Conservation (phyloP, 495 filamentous ascomycete genomes). For the Annulohypoxylon nitens region DNA sequence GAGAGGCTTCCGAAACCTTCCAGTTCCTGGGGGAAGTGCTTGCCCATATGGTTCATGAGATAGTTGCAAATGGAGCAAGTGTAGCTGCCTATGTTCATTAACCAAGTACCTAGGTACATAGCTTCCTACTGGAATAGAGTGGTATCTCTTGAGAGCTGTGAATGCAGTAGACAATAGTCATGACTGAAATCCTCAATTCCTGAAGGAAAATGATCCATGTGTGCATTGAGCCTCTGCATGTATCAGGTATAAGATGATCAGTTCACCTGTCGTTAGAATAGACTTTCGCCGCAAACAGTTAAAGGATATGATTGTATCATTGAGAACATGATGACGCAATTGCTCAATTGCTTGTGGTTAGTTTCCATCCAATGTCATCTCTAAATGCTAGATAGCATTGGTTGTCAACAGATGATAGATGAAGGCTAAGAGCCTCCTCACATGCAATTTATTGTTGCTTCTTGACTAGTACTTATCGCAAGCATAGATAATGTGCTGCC, state of each 20-base stretch:
- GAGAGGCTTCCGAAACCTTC: conserved; percentile 13
- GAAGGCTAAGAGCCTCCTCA: too few species aligned
- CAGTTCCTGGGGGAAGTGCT: neutral
- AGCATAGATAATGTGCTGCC: too few species aligned
- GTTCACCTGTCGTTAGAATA: neutral
- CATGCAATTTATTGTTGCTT: too few species aligned
- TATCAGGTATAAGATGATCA: neutral
- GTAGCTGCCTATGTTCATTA: neutral
- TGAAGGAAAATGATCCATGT: neutral
- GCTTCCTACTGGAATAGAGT: neutral
- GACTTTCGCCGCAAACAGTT: neutral
- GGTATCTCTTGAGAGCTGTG: neutral
- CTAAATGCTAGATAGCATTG: too few species aligned
- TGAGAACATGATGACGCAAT: neutral
- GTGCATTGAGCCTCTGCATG: neutral
- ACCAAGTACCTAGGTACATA: neutral
- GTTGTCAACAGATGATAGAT: too few species aligned
- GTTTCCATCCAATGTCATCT: too few species aligned
- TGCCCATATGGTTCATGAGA: neutral
- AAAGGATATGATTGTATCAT: neutral
- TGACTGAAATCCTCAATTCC: neutral
- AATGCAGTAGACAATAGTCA: neutral
- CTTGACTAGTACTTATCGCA: too few species aligned
- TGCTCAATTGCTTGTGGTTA: too few species aligned
- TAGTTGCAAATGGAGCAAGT: conserved; percentile 17